Base-by-base conservation (phyloP, 1,284 basidiomycete species). In the Pholiota adiposa region DNA sequence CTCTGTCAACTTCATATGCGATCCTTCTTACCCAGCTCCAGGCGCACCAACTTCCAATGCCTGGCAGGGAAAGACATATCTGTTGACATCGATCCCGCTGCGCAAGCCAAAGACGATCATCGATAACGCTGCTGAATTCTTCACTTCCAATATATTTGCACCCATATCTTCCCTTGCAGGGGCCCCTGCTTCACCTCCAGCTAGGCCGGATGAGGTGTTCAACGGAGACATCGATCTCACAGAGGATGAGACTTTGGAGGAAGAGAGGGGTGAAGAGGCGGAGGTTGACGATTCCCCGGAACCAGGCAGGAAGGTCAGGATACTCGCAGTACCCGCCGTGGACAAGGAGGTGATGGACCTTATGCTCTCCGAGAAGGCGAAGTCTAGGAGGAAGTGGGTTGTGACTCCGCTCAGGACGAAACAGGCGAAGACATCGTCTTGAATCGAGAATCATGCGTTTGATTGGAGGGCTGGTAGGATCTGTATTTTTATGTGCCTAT, bases 161-260 rank as follows among this genome's bases (percentile, higher is more conserved):
- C 77, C 87, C 14, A 75, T 87, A 36, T 80, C 84, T 1, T 74
- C 84, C 43, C 75, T 88, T 55, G 74, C 79, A 21, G 79, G 78
- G 29, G 55, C 68, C 11, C 73, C 79, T 4, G 74, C 79, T 36
- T 75, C 83, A 12, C 84, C 81, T 7, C 83, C 62, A 12, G 65
- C 75, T 74, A 16, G 85, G 14, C 85, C 85, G 0, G 87, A 90
- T 51, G 83, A 88, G 34, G 83, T 91, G 6, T 86, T 86, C 64
- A 77, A 78, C 52, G 85, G 82, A 18, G 82, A 84, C 61, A 87
- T 92, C 62, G 90, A 93, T 66, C 68, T 93, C 61, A 75, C 79
- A 34, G 91, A 92, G 66, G 84, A 91, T 62, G 91, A 93, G 65
- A 80, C 92, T 12, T 69, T 91, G 51, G 90, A 93, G 63, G 84